Evolutionary conservation across 1,139 yeast species (phyloP), one percentile per base, ranked within the genome.

Genomic region (Dujonia santamariae): DNA sequence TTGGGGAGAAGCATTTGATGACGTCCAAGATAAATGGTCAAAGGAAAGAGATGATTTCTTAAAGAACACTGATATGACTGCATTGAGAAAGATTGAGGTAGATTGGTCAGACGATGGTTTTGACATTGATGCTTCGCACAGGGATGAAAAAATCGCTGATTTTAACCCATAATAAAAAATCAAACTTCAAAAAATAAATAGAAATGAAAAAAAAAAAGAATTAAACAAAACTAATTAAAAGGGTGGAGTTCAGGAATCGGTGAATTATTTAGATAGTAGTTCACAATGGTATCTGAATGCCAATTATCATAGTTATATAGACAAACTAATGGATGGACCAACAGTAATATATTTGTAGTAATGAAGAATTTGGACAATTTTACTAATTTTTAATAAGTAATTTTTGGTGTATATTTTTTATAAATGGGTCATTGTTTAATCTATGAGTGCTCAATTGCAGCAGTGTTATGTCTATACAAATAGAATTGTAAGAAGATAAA

Each of bases 1-100:
- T 19, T 86, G 92, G 86, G 75, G 70, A 43, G 71, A 75, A 42
- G 95, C 90, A 2, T 86, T 84, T 53, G 82, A 78, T 47, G 86
- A 83, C 51, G 85, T 84, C 35, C 75, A 74, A 46, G 67, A 66
- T 20, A 77, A 74, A 34, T 86, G 96, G 96, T 58, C 57, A 32
- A 63, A 63, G 38, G 95, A 85, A 57, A 74, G 79, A 51, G 71
- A 69, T 34, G 70, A 75, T 45, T 78, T 85, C 42, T 65, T 85
- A 56, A 82, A 82, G 54, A 85, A 85, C 50, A 79, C 90, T 4
- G 95, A 85, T 48, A 63, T 75, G 59, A 61, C 75, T 44, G 47
- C 63, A 44, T 47, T 68, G 47, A 56, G 80, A 40, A 58, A 65
- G 28, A 66, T 78, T 28, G 52, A 61, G 15, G 84, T 80, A n/a